These are phyloP conservation scores for Vitis labrusca DNA, from an alignment of 164 flowering plant species.

Conservation along the genomic window DNA sequence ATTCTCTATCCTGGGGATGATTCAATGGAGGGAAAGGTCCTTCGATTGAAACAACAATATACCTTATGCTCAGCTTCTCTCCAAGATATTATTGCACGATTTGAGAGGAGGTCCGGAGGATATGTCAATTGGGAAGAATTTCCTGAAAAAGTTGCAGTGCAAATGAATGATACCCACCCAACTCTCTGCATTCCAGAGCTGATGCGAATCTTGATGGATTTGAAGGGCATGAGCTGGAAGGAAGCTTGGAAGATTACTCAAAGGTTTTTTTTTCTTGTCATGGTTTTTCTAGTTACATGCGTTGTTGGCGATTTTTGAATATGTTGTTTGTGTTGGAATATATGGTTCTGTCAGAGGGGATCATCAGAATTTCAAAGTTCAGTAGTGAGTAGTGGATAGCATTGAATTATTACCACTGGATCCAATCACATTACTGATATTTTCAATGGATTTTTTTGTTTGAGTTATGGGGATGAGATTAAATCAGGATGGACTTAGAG, in stretches of 20 bases:
- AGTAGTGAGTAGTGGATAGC: not conserved
- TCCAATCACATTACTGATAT: not conserved
- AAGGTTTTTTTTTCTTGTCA: conserved; percentile 39
- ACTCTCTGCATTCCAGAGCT: conserved; percentile 97
- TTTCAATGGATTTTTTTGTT: not conserved
- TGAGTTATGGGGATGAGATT: not conserved
- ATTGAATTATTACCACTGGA: not conserved
- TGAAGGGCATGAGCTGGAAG: conserved; percentile 80
- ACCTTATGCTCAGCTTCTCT: conserved; percentile 95
- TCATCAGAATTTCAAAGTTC: too few relatives aligned
- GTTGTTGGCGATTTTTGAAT: not conserved
- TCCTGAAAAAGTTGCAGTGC: conserved; percentile 93
- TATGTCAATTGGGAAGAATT: conserved; percentile 77
- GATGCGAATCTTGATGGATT: conserved; percentile 82
- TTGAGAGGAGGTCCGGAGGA: conserved; percentile 79
- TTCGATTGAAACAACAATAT: conserved; percentile 93
- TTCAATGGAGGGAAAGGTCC: conserved; percentile 78
- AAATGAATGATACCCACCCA: conserved; percentile 99
- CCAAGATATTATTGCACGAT: conserved; percentile 83
- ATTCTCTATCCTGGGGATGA: conserved; percentile 95
- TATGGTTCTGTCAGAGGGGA: not conserved
- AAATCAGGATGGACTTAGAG: not conserved
- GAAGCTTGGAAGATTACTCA: conserved; percentile 88
- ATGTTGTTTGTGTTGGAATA: conserved; percentile 2
- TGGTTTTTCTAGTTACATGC: not conserved